Conservation (phyloP, 495 filamentous ascomycete species). For the Aspergillus carlsbadensis region DNA sequence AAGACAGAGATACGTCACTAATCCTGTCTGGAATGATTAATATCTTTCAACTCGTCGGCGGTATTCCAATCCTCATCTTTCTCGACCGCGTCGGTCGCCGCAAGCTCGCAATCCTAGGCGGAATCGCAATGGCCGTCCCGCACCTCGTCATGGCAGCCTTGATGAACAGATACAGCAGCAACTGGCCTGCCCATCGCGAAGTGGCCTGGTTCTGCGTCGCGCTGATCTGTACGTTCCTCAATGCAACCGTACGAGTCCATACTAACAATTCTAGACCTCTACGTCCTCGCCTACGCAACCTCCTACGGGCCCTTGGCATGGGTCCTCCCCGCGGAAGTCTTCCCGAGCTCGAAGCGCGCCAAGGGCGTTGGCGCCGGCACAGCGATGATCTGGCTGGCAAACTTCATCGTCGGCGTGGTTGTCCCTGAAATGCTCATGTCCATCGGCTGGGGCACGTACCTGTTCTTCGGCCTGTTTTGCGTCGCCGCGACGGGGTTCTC, state of each 20-base stretch:
- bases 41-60: constrained; percentile 23
- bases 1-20: constrained; percentile 20
- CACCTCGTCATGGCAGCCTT: constrained; percentile 26
- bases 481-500: constrained; percentile 56
- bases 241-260: too few relatives aligned
- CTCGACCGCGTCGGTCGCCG: constrained; percentile 26
- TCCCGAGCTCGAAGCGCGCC: constrained; percentile 19
- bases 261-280: constrained; percentile 3
- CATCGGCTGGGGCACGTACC: constrained; percentile 70
- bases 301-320: constrained; percentile 23
- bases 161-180: constrained; percentile 13
- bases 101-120: constrained; percentile 21
- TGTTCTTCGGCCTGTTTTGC: constrained; percentile 67
- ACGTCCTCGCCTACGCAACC: constrained; percentile 15
- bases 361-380: constrained; percentile 24
- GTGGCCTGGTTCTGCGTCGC: constrained; percentile 26
- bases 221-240: constrained; percentile 13
- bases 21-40: constrained; percentile 31
- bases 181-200: constrained; percentile 20
- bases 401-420: constrained; percentile 68
- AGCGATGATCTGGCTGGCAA: constrained; percentile 51
- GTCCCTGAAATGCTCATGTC: constrained; percentile 66
- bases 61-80: constrained; percentile 13
- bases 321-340: constrained; percentile 25
- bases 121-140: constrained; percentile 17